These are phyloP conservation scores for Madurella mycetomatis DNA, from an alignment of 2,329 filamentous ascomycete genomes.

Conservation along the genomic window DNA sequence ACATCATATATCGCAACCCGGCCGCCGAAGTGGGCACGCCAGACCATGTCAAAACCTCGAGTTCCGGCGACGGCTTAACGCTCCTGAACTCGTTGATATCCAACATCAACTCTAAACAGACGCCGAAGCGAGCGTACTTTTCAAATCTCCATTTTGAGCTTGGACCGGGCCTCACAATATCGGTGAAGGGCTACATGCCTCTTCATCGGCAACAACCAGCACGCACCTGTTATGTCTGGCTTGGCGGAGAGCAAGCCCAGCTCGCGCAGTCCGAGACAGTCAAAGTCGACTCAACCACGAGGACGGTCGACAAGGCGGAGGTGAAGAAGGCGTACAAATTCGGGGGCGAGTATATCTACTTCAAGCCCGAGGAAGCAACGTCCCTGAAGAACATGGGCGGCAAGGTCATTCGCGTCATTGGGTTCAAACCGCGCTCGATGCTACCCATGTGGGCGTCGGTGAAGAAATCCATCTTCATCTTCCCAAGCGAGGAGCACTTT, in stretches of 20 bases:
- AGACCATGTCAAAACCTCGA: constrained; percentile 57
- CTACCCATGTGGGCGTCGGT: constrained; percentile 80
- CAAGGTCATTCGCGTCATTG: constrained; percentile 80
- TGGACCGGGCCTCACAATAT: constrained; percentile 77
- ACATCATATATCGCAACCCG: constrained; percentile 83
- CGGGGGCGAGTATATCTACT: constrained; percentile 82
- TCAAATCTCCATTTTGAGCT: constrained; percentile 84
- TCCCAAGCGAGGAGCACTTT: constrained; percentile 84
- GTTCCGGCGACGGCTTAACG: constrained; percentile 69
- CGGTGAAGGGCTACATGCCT: constrained; percentile 88
- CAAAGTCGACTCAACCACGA: constrained; percentile 71
- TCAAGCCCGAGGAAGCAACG: constrained; percentile 78
- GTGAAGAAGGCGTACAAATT: constrained; percentile 94
- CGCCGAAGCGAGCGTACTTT: constrained; percentile 80
- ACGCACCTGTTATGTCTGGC: constrained; percentile 81
- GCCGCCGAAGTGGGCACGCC: constrained; percentile 62
- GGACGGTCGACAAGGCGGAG: constrained; percentile 73
- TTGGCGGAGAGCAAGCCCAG: constrained; percentile 79
- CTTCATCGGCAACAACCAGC: constrained; percentile 79
- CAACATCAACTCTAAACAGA: constrained; percentile 86
- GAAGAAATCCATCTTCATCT: constrained; percentile 86
- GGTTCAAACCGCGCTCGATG: constrained; percentile 77
- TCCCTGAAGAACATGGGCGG: constrained; percentile 74
- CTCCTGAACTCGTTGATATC: constrained; percentile 76
- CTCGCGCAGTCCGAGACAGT: constrained; percentile 72